Evolutionary conservation across 108 stramenopile species (phyloP), one percentile per base, ranked within the genome.

Genomic region (Cyclostephanos invisitatus): DNA sequence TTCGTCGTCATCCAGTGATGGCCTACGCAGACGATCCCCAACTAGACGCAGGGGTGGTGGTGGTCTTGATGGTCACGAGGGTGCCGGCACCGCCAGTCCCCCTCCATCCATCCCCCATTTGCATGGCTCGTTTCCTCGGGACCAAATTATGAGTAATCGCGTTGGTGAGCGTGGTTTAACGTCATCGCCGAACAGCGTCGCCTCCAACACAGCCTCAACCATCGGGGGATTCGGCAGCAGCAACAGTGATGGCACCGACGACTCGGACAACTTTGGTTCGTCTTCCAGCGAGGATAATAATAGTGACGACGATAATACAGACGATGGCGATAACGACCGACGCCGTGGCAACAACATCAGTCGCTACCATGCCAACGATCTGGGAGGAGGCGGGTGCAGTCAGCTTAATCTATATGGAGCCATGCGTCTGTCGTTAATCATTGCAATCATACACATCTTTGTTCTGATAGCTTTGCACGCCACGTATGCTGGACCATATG

Each of bases 401-500:
- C 83, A 78, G 49, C 44, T 44, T 18, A 65, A 71, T 73, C 15
- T 84, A 11, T 84, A 77, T 17, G 27, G 27, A 18, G 48, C 73
- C 10, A 74, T 75, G 72, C 28, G 77, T 49, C 25, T 75, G 21
- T 68, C 75, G 4, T 73, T 80, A 17, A 53, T 18, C 0, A 15
- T 79, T 15, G 83, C 59, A 42, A 14, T 77, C 5, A 40, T 80
- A 15, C 78, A 80, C 44, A 21, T 84, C 15, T 64, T 78, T 37
- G 62, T 73, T 17, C 55, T 84, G 12, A 47, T 50, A 27, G 24
- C 63, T 28, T 80, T 84, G 22, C 83, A 84, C 68, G 67, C 61
- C 8, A 84, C 83, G 9, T 84, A 84, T 54, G 75, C 81, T 18
- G 83, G 80, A 17, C 78, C 83, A 3, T 27, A 54, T 59, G 80